phyloP scores from a whole-genome alignment of 2,329 filamentous ascomycete genomes.

The Neonectria hederae region DNA sequence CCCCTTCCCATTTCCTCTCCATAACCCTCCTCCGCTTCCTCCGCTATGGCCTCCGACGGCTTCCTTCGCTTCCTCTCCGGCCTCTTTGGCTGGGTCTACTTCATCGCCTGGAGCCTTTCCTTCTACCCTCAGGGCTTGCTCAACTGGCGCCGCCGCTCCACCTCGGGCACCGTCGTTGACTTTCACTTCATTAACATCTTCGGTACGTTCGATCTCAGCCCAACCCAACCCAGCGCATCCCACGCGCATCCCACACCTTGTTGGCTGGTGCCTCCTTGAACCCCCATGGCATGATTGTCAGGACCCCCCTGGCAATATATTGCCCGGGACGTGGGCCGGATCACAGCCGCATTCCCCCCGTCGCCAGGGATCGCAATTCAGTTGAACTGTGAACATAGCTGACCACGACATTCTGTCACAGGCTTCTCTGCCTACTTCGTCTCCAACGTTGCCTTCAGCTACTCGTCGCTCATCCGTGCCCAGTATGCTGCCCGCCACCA shows the following conservation, averaged over 20 bases:
- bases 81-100: slow-evolving; percentile 80
- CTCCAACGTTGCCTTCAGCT: slow-evolving; percentile 80
- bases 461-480: slow-evolving; percentile 76
- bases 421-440: slow-evolving; percentile 80
- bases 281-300: slow-evolving; percentile 30
- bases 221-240: slow-evolving; percentile 15
- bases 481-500: slow-evolving; percentile 87
- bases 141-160: slow-evolving; percentile 81
- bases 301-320: slow-evolving; percentile 24
- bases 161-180: slow-evolving; percentile 85
- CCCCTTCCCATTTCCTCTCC: not conserved
- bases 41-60: slow-evolving; percentile 37
- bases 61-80: slow-evolving; percentile 62
- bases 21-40: not conserved
- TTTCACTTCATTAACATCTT: slow-evolving; percentile 80
- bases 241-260: slow-evolving; percentile 9
- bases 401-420: slow-evolving; percentile 35
- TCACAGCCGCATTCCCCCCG: slow-evolving; percentile 22
- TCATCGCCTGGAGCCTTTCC: slow-evolving; percentile 81
- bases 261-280: not conserved
- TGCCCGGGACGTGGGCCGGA: slow-evolving; percentile 23
- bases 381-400: slow-evolving; percentile 19
- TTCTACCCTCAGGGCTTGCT: slow-evolving; percentile 92
- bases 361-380: slow-evolving; percentile 13
- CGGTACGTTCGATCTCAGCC: slow-evolving; percentile 50